Evolutionary conservation across 805 yeast genomes (phyloP), one percentile per base, ranked within the genome.

Genomic region (Nakazawaea anatomiae): DNA sequence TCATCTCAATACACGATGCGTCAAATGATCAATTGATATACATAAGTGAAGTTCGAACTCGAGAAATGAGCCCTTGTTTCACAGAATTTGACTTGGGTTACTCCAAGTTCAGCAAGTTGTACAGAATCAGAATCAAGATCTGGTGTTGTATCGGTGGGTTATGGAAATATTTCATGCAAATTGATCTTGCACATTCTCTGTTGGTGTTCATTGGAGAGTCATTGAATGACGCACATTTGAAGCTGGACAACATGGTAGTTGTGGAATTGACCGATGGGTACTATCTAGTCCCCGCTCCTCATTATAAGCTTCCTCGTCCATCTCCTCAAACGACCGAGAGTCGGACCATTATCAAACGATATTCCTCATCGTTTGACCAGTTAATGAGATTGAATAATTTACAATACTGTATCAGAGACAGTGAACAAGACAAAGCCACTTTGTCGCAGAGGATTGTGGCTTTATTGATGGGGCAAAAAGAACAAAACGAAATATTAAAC

Each of bases 321-420:
- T 10, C 14, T 38, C 18, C 8, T 38, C 8, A 38, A 2, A 10
- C n/a, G 7, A 35, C 18, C 47, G 50, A 39, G 27, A 47, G 6
- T 44, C 44, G 39, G 11, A 51, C 45, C 29, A 10, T 39, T 27
- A 14, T 42, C 48, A 38, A 53, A 57, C 36, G 45, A 44, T 8
- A 2, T 62, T 72, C 1, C 63, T 73, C 48, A 6, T 59, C 70
- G 0, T 73, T 66, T 54, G 76, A 72, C 50, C 70, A 68, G 30
- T 62, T 71, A 10, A 70, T 73, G 75, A 72, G 71, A 47, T 48
- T 73, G 52, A 70, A 70, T 46, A 71, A 71, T 32, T 55, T 69
- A 11, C 68, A 69, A 12, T 53, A 62, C 14, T 69, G 73, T 47
- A 62, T 71, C 9, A 60, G 63, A 32, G 77, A 73, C 47, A 48